phyloP scores from a whole-genome alignment of 768 basidiomycete genomes.

The Trametes villosa region DNA sequence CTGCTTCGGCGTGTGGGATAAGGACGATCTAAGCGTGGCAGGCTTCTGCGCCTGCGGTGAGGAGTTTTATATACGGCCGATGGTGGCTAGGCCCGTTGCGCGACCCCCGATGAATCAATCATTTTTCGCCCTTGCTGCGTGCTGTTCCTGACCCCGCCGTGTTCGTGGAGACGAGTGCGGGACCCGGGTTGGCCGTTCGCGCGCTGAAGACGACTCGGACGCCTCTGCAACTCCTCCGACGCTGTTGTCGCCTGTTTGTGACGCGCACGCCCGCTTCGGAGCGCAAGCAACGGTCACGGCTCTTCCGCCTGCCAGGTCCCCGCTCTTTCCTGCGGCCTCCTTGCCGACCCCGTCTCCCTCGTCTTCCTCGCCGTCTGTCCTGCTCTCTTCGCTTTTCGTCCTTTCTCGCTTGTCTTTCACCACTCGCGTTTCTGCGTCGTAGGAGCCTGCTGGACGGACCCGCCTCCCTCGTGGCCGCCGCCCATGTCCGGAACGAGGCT shows the following conservation, averaged over 20 bases:
- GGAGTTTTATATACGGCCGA: not conserved
- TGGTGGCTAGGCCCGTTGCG: not conserved
- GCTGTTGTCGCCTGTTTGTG: slow-evolving; percentile 17
- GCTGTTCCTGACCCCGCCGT: slow-evolving; percentile 8
- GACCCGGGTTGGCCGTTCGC: slow-evolving; percentile 5
- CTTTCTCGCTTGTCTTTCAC: not conserved
- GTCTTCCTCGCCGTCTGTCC: slow-evolving; percentile 1
- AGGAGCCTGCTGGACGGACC: slow-evolving; percentile 24
- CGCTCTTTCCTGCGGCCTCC: slow-evolving; percentile 16
- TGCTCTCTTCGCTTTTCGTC: not conserved
- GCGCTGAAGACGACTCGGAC: too few relatives aligned
- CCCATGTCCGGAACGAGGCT: slow-evolving; percentile 38
- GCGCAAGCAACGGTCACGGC: slow-evolving; percentile 7
- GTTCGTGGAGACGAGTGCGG: slow-evolving; percentile 10
- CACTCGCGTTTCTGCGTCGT: slow-evolving; percentile 6
- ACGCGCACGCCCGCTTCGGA: not conserved
- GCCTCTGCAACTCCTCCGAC: not conserved
- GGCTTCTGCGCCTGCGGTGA: not conserved
- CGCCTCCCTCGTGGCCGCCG: slow-evolving; percentile 19
- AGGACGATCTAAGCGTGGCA: slow-evolving; percentile 15
- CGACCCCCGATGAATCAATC: slow-evolving; percentile 12
- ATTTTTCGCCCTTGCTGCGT: not conserved
- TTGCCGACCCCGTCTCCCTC: slow-evolving; percentile 14
- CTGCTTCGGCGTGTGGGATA: slow-evolving; percentile 9
- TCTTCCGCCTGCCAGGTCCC: slow-evolving; percentile 1